These are phyloP conservation scores for Epichloe sibirici DNA, from an alignment of 2,329 filamentous ascomycete species.

Conservation along the genomic window DNA sequence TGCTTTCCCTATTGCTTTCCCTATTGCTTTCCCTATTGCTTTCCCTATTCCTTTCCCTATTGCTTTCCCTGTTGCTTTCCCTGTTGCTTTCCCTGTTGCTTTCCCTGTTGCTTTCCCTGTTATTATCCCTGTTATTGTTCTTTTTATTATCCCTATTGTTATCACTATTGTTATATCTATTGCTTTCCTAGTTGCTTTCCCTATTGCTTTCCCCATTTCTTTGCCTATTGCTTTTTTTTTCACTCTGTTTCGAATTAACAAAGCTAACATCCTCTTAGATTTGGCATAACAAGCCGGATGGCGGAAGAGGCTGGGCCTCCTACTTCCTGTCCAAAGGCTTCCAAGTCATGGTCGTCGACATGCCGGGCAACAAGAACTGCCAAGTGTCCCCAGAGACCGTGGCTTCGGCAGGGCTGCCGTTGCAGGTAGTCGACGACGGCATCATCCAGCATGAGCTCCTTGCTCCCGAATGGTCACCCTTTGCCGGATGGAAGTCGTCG, in stretches of 20 bases:
- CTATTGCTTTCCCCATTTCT: too few species aligned
- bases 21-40: too few species aligned
- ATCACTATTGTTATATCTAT: accelerated
- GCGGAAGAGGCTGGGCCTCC: slow-evolving; percentile 31
- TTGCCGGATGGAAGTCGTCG: slow-evolving; percentile 19
- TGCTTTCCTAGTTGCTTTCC: too few species aligned
- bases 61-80: too few species aligned
- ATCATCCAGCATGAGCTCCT: slow-evolving; percentile 24
- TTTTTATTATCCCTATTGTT: accelerated
- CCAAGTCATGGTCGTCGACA: slow-evolving; percentile 30
- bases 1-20: too few species aligned
- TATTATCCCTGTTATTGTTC: accelerated
- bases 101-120: too few species aligned
- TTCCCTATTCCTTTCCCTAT: too few species aligned
- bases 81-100: accelerated
- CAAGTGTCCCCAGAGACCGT: too few species aligned
- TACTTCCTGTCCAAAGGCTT: slow-evolving; percentile 30
- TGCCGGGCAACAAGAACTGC: slow-evolving; percentile 14
- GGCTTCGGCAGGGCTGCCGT: background rate
- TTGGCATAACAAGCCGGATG: slow-evolving; percentile 35
- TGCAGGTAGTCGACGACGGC: background rate
- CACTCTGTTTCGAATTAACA: background rate
- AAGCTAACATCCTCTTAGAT: slow-evolving; percentile 8
- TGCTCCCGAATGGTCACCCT: slow-evolving; percentile 10
- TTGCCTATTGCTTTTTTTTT: too few species aligned